Evolutionary conservation across 2,329 filamentous ascomycete genomes (phyloP).

Genomic region (Cercospora sojina): DNA sequence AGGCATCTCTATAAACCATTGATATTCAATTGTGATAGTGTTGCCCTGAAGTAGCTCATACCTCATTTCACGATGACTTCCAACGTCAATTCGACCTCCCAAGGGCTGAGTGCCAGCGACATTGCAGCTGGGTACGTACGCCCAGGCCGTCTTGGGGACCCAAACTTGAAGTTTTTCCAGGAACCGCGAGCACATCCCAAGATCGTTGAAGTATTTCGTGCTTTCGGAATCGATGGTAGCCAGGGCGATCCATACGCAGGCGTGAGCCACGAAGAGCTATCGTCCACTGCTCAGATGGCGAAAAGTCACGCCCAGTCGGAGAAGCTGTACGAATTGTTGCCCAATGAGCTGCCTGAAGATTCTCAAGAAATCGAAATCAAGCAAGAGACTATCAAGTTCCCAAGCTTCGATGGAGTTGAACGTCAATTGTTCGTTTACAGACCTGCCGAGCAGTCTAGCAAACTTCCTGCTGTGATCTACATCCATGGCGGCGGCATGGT

Average conservation of each 20-base stretch:
- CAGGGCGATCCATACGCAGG: conserved; percentile 23
- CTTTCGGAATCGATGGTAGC: conserved; percentile 27
- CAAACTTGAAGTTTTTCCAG: conserved; percentile 28
- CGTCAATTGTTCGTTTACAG: conserved; percentile 28
- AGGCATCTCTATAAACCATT: background rate
- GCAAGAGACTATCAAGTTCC: conserved; percentile 22
- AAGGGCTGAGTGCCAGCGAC: background rate
- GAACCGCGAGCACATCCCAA: conserved; percentile 32
- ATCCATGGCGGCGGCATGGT: conserved; percentile 37
- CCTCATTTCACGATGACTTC: background rate
- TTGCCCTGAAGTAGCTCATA: background rate
- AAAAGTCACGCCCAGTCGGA: conserved; percentile 18
- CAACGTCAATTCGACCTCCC: background rate
- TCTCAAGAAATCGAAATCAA: conserved; percentile 22
- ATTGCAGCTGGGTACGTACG: conserved; percentile 17
- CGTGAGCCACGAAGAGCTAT: conserved; percentile 22
- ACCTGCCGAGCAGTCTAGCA: conserved; percentile 11
- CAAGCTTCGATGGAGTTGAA: conserved; percentile 28
- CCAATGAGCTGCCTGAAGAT: conserved; percentile 53
- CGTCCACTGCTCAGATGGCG: conserved; percentile 24
- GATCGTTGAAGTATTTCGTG: conserved; percentile 25
- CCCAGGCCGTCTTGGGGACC: conserved; percentile 30
- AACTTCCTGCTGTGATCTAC: conserved; percentile 33
- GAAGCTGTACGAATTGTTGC: conserved; percentile 75
- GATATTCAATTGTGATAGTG: background rate